phyloP scores from a whole-genome alignment of 441 rosid species.

The Breynia disticha region DNA sequence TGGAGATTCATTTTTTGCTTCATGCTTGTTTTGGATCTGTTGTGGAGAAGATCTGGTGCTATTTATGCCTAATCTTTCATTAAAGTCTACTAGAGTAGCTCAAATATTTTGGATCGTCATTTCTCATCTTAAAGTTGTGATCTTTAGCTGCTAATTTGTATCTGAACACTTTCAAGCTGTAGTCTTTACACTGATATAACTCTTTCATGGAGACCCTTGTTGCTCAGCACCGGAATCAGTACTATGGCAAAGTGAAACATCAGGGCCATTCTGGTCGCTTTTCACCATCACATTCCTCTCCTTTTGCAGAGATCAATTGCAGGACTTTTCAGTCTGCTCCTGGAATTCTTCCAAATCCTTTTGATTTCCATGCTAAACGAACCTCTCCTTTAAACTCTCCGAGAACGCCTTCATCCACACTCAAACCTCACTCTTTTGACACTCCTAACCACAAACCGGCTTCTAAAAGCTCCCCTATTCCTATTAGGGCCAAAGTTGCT shows the following conservation, averaged over 20 bases:
- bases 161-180: neutral
- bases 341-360: constrained; percentile 63
- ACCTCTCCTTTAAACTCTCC: constrained; percentile 23
- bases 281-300: constrained; percentile 39
- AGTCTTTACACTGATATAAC: neutral
- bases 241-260: constrained; percentile 31
- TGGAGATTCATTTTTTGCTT: constrained; percentile 10
- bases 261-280: constrained; percentile 29
- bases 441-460: constrained; percentile 4
- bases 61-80: neutral
- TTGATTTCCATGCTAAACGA: constrained; percentile 24
- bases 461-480: constrained; percentile 40
- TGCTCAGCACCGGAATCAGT: constrained; percentile 59
- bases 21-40: constrained; percentile 26
- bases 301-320: constrained; percentile 57
- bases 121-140: constrained; percentile 13
- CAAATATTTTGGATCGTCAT: no score
- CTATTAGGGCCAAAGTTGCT: constrained; percentile 32
- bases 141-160: constrained; percentile 10
- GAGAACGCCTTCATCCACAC: no score
- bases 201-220: constrained; percentile 65
- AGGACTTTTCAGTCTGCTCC: constrained; percentile 65
- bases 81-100: no score
- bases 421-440: no score
- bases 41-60: constrained; percentile 24